A percentile compares a stretch with the other conserved stretches of the same genome.
These are phyloP conservation scores for Trichomonascaceae sp. DNA, from an alignment of 1,139 yeast species.

Conservation along the genomic window DNA sequence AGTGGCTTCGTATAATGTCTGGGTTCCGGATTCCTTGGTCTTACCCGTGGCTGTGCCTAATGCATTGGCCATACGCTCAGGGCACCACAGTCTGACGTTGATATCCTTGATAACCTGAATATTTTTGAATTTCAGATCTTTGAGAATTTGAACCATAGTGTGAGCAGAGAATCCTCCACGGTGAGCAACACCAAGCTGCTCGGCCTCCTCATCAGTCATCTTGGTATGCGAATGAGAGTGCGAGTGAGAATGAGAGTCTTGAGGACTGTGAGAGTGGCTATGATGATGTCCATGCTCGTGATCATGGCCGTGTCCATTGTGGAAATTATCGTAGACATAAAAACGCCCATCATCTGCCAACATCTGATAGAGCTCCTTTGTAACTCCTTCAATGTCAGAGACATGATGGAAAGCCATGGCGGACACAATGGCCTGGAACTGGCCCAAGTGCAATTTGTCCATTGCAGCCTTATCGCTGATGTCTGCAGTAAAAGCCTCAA, in stretches of 20 bases:
- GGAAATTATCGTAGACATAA: constrained; percentile 18
- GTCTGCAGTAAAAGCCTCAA: constrained; percentile 10
- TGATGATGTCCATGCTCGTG: constrained; percentile 9
- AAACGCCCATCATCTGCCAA: constrained; percentile 16
- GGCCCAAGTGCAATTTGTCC: constrained; percentile 2
- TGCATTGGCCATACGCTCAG: constrained; percentile 9
- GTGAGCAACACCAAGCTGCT: constrained; percentile 12
- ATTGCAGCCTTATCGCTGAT: constrained; percentile 1
- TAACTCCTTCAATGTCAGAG: constrained; percentile 13
- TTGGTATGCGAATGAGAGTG: constrained; percentile 6
- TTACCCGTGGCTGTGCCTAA: constrained; percentile 6
- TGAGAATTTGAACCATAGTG: constrained; percentile 8
- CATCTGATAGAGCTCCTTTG: constrained; percentile 9
- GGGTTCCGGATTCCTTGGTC: too few species aligned
- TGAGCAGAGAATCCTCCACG: constrained; percentile 11
- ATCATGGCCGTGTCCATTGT: too few species aligned
- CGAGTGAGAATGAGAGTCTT: too few species aligned
- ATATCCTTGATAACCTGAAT: constrained; percentile 10
- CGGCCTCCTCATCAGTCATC: constrained; percentile 9
- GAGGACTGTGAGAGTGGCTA: too few species aligned
- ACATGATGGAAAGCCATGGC: constrained; percentile 22
- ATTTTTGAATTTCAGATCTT: constrained; percentile 11
- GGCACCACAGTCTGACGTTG: constrained; percentile 14
- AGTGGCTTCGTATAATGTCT: too few species aligned
- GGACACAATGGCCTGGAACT: constrained; percentile 18